Base-by-base conservation (phyloP, 805 yeast species). In the Lipomyces kockii region DNA sequence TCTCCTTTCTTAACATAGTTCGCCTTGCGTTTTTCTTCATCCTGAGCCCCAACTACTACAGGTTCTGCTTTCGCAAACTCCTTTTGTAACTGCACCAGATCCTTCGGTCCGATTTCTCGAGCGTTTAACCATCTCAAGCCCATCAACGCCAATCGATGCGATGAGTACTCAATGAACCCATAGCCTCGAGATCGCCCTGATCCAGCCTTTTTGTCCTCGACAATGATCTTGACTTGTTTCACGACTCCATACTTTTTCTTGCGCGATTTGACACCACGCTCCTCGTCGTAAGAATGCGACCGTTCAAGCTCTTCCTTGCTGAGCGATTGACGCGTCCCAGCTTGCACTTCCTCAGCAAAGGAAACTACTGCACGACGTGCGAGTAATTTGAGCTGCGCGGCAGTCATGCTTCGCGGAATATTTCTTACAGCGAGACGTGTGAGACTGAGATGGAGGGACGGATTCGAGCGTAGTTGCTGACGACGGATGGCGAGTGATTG, bases 61-160 rank as follows among this genome's bases (percentile, higher is more conserved):
- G 22, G 25, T 3, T 58, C 49, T 2, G 61, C 53, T 17, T 22
- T 58, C 54, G 86, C 87, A 8, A 77, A 59, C 73, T 86, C 86
- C 77, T 82, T 80, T 29, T 57, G 63, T 12, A 69, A 56, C n/a
- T 62, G 37, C n/a, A 58, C 65, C 5, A 67, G 22, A 32, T 72
- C 67, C 20, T 58, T 52, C 17, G 60, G 62, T n/a, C 69, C 68
- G 6, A 95, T 97, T 75, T 86, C 89, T 76, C 94, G 97, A 7
- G 97, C 97, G 78, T 95, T 95, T 78, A 95, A 83, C 97, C 97
- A 95, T 82, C 99, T 87, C 65, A 95, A 85, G 1, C 97, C 98
- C 98, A 92, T 93, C 72, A 95, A 83, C 0, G 99, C 98, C 70
- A 89, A 78, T 78, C 89, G 90, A 78, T 95, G 99, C 78, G 93